Conservation (phyloP, 495 filamentous ascomycete species). For the Apiosordaria backusii region DNA sequence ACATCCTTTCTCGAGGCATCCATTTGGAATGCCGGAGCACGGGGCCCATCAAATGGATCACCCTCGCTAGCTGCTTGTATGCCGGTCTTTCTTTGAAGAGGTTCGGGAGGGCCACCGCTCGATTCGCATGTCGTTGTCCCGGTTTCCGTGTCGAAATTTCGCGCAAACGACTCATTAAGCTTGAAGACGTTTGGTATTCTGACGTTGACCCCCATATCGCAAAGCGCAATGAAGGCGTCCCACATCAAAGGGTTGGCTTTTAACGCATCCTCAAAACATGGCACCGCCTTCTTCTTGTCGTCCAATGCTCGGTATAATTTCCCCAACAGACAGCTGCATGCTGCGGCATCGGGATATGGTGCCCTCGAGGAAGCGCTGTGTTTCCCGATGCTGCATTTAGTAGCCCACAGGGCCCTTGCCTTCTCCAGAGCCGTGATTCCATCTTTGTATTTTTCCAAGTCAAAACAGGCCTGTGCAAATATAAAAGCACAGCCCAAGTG, state of each 20-base stretch:
- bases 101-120: constrained; percentile 35
- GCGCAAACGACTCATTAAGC: constrained; percentile 50
- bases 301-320: constrained; percentile 81
- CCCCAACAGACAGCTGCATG: constrained; percentile 73
- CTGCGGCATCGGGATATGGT: constrained; percentile 77
- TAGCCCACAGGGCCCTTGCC: constrained; percentile 64
- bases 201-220: constrained; percentile 65
- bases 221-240: constrained; percentile 87
- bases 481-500: constrained; percentile 89
- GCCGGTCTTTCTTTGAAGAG: constrained; percentile 35
- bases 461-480: constrained; percentile 83
- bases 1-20: constrained; percentile 35
- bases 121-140: constrained; percentile 26
- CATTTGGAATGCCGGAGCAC: constrained; percentile 31
- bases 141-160: constrained; percentile 36
- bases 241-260: constrained; percentile 95
- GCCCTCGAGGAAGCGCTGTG: constrained; percentile 67
- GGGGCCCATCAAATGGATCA: constrained; percentile 45
- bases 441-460: constrained; percentile 69
- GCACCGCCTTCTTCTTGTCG: constrained; percentile 74
- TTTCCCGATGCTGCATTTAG: constrained; percentile 69
- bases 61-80: constrained; percentile 35
- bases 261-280: constrained; percentile 80
- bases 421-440: constrained; percentile 79
- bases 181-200: constrained; percentile 82